A percentile compares a stretch with the other conserved stretches of the same genome.
These are phyloP conservation scores for Kluyveromyces dobzhanskii DNA, from an alignment of 805 yeast genomes.

Conservation along the genomic window DNA sequence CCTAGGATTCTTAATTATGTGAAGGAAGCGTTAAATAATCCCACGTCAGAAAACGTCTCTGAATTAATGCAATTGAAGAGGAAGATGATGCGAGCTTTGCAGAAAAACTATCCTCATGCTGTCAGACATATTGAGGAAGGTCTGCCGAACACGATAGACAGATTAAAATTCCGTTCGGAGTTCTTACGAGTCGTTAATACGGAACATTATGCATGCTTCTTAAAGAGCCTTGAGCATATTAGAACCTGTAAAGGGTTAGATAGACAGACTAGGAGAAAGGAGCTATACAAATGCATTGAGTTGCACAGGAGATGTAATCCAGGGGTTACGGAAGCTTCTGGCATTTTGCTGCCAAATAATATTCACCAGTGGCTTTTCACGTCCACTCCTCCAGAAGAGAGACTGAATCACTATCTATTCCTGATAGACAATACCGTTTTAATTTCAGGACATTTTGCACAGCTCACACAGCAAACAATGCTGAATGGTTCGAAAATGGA, in stretches of 20 bases:
- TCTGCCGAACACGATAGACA: neutral
- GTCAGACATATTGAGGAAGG: neutral
- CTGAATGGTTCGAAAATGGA: conserved; percentile 25
- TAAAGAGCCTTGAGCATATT: conserved; percentile 3
- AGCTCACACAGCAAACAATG: conserved; percentile 11
- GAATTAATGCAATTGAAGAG: conserved; percentile 1
- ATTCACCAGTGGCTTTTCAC: conserved; percentile 25
- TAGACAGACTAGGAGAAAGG: conserved; percentile 7
- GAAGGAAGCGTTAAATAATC: neutral
- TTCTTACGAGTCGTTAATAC: conserved; percentile 10
- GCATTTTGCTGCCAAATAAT: conserved; percentile 13
- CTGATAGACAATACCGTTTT: conserved; percentile 19
- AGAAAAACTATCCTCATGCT: neutral
- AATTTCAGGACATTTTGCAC: conserved; percentile 13
- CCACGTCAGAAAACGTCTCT: neutral
- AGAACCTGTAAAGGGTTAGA: conserved; percentile 3
- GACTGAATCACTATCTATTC: conserved; percentile 19
- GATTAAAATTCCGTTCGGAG: conserved; percentile 1
- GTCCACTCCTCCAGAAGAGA: conserved; percentile 11
- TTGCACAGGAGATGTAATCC: conserved; percentile 16
- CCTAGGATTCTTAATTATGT: neutral
- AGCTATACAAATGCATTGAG: conserved; percentile 15
- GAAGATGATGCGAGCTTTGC: neutral
- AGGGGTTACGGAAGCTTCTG: conserved; percentile 4
- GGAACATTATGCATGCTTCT: conserved; percentile 11